A percentile compares a stretch with the other conserved stretches of the same genome.
Conservation (phyloP, 495 filamentous ascomycete genomes). For the Tuber brumale region DNA sequence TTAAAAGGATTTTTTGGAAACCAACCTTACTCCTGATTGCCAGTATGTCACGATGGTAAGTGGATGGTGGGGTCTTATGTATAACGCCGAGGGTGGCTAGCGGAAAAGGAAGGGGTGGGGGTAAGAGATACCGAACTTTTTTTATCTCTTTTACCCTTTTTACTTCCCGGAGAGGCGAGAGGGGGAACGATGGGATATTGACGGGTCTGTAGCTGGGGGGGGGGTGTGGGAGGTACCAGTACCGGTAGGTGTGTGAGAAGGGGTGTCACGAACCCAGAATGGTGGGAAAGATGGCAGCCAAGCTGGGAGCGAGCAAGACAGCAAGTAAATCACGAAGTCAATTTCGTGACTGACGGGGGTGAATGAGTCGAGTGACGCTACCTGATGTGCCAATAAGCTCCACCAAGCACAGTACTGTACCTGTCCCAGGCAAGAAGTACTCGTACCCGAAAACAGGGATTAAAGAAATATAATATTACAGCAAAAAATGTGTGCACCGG, state of each 20-base stretch:
- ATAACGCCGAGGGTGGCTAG: neutral
- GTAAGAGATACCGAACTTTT: neutral
- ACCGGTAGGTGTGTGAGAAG: neutral
- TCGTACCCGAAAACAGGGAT: too few relatives aligned
- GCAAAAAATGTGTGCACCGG: too few relatives aligned
- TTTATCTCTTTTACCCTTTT: neutral
- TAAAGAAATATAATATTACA: too few relatives aligned
- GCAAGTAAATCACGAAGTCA: neutral
- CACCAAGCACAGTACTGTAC: neutral
- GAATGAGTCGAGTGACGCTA: neutral
- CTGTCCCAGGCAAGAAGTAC: too few relatives aligned
- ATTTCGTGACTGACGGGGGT: neutral
- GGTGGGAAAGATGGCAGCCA: neutral
- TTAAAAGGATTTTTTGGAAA: neutral
- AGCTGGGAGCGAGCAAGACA: neutral
- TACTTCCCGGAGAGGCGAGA: slow-evolving; percentile 9
- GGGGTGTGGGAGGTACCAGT: neutral
- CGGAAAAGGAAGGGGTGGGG: neutral
- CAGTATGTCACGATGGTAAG: neutral
- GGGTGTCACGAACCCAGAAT: neutral
- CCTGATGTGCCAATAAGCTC: neutral
- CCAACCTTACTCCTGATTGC: slow-evolving; percentile 2
- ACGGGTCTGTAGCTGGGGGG: neutral
- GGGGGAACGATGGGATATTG: slow-evolving; percentile 4
- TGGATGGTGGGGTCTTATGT: slow-evolving; percentile 1